Conservation (phyloP, 257 asterid species). For the Solanum boliviense region DNA sequence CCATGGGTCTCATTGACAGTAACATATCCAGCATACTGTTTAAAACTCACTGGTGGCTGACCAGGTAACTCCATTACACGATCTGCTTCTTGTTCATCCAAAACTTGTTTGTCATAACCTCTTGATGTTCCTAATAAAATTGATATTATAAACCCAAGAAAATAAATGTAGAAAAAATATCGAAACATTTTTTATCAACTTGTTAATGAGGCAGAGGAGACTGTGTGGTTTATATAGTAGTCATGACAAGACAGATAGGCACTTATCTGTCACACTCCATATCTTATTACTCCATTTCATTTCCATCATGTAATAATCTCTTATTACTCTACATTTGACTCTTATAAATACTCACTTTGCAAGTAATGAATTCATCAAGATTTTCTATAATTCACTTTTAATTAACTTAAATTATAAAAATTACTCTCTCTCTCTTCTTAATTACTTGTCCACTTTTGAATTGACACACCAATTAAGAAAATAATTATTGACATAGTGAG, state of each 20-base stretch:
- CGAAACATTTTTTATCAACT: background rate
- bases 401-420: background rate
- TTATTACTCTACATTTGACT: background rate
- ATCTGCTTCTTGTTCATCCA: conserved; percentile 40
- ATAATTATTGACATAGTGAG: too few relatives aligned
- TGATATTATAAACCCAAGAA: background rate
- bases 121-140: background rate
- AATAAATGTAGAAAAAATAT: background rate
- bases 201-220: background rate
- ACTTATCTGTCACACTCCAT: background rate
- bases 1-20: conserved; percentile 55
- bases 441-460: too few relatives aligned
- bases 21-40: conserved; percentile 65
- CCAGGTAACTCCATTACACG: conserved; percentile 49
- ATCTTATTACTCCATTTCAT: background rate
- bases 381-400: background rate
- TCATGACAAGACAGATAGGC: conserved; percentile 10
- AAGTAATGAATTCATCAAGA: background rate
- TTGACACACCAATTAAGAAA: background rate
- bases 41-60: conserved; percentile 53
- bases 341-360: background rate
- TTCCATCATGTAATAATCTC: background rate
- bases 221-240: conserved; percentile 4
- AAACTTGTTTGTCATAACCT: background rate
- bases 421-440: too few relatives aligned